These are phyloP conservation scores for Nicotiana undulata DNA, from an alignment of 257 asterid species.

Conservation along the genomic window DNA sequence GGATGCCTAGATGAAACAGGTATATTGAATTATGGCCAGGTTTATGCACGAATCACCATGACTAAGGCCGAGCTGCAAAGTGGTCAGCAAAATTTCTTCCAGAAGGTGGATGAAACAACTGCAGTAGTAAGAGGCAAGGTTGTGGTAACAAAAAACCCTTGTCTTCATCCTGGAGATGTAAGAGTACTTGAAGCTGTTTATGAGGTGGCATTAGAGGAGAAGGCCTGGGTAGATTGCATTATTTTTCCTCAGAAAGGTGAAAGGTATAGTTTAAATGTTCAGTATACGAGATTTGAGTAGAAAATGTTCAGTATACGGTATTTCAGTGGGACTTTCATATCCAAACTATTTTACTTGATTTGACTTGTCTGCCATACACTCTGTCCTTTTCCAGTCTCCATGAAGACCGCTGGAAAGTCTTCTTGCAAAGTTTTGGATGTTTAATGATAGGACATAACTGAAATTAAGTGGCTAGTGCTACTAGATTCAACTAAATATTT, in stretches of 20 bases:
- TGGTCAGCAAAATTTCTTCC: conserved; percentile 37
- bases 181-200: conserved; percentile 87
- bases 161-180: conserved; percentile 96
- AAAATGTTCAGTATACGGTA: neutral
- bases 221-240: conserved; percentile 63
- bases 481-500: neutral
- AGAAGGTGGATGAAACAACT: conserved; percentile 52
- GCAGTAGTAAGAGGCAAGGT: conserved; percentile 64
- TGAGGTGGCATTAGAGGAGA: conserved; percentile 43
- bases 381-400: neutral
- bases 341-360: neutral
- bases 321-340: neutral
- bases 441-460: neutral
- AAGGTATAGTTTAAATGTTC: conserved; percentile 32
- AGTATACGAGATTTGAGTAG: neutral
- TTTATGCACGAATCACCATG: conserved; percentile 63
- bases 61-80: conserved; percentile 39
- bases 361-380: neutral
- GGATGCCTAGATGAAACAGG: conserved; percentile 85
- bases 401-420: neutral
- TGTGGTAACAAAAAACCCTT: conserved; percentile 85
- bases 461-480: neutral
- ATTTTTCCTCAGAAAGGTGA: conserved; percentile 88
- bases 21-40: conserved; percentile 75
- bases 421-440: neutral